These are phyloP conservation scores for Diplodia corticola DNA, from an alignment of 2,329 filamentous ascomycete genomes.

Conservation along the genomic window DNA sequence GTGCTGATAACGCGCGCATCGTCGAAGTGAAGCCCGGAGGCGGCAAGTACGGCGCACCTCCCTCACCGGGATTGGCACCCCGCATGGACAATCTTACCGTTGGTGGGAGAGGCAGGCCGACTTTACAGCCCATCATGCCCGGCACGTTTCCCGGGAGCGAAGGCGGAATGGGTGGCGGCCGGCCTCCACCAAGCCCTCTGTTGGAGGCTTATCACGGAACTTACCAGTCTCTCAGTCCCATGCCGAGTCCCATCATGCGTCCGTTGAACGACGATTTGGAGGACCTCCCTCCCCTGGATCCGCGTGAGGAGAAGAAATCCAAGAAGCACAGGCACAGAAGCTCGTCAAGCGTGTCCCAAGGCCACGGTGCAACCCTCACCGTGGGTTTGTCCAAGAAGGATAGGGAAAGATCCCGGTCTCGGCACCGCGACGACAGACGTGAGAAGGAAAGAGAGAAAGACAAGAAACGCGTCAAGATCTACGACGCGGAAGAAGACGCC, in stretches of 20 bases:
- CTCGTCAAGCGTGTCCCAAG: constrained; percentile 31
- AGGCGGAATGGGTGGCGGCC: constrained; percentile 30
- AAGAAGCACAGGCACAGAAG: constrained; percentile 22
- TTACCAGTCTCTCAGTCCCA: constrained; percentile 91
- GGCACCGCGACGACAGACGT: constrained; percentile 31
- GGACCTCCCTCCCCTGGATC: constrained; percentile 39
- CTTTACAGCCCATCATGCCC: constrained; percentile 40
- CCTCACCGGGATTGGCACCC: constrained; percentile 37
- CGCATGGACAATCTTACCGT: constrained; percentile 51
- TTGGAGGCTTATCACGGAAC: constrained; percentile 92
- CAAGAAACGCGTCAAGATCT: constrained; percentile 65
- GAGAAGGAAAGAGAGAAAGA: constrained; percentile 46
- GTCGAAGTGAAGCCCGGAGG: constrained; percentile 47
- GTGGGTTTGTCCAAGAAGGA: constrained; percentile 34
- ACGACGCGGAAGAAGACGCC: constrained; percentile 80
- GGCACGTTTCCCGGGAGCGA: constrained; percentile 32
- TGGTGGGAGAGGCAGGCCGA: constrained; percentile 44
- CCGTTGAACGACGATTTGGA: constrained; percentile 55
- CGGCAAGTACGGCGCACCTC: constrained; percentile 33
- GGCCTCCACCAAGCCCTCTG: constrained; percentile 76
- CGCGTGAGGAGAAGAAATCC: constrained; percentile 26
- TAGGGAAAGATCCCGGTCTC: constrained; percentile 29
- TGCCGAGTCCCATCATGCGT: constrained; percentile 77
- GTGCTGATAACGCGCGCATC: constrained; percentile 31
- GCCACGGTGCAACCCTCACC: constrained; percentile 35